These are phyloP conservation scores for Stephanodiscus triporus DNA, from an alignment of 108 stramenopile species.

Conservation along the genomic window DNA sequence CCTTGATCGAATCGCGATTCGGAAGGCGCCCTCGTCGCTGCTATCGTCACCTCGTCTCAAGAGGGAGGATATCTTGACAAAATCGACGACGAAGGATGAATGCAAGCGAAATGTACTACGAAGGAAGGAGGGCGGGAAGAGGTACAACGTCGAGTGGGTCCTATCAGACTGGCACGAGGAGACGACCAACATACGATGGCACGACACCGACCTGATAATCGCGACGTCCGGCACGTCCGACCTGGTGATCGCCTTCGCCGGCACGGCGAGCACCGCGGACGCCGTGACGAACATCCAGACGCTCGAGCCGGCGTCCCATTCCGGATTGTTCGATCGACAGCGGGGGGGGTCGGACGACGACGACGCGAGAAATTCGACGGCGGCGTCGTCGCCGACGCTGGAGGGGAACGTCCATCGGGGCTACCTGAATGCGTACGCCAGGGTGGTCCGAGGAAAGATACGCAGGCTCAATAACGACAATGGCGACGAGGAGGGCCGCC, in stretches of 20 bases:
- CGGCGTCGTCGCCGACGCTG: background rate
- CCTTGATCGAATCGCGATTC: background rate
- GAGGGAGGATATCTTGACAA: background rate
- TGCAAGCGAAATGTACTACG: conserved; percentile 1
- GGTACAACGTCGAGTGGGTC: conserved; percentile 38
- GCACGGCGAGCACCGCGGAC: conserved; percentile 54
- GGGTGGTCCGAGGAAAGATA: conserved; percentile 54
- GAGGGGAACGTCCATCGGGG: conserved; percentile 60
- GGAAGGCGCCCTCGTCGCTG: background rate
- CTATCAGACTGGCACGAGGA: conserved; percentile 59
- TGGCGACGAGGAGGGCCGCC: background rate
- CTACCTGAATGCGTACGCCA: conserved; percentile 59
- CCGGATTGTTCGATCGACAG: conserved; percentile 39
- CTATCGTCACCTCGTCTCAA: background rate
- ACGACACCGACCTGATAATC: conserved; percentile 61
- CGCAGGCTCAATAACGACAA: conserved; percentile 24
- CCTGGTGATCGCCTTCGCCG: conserved; percentile 57
- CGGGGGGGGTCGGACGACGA: background rate
- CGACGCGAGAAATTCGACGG: background rate
- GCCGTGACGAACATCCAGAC: conserved; percentile 62
- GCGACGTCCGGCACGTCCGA: conserved; percentile 30
- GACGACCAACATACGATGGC: conserved; percentile 45
- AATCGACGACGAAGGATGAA: background rate
- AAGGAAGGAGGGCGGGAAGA: background rate
- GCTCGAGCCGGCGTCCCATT: conserved; percentile 59